Percentiles rank a stretch among this genome's conserved stretches.
Evolutionary conservation across 208 protist genomes (phyloP).

Genomic region (Trypanosoma avium): DNA sequence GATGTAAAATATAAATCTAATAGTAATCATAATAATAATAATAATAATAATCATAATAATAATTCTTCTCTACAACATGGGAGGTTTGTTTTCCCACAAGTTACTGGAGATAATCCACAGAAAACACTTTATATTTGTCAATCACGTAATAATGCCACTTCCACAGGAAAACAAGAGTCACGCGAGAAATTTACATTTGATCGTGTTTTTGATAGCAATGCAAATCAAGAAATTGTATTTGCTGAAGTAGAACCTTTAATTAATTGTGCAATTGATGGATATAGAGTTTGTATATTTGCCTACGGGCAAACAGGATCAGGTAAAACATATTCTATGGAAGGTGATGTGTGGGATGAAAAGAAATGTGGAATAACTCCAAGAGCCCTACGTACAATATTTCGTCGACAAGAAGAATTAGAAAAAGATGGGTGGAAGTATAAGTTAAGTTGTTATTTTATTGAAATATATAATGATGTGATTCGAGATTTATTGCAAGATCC

Average conservation of each 20-base stretch:
- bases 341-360: constrained; percentile 38
- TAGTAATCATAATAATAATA: background rate
- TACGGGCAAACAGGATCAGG: constrained; percentile 93
- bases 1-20: background rate
- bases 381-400: constrained; percentile 73
- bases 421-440: constrained; percentile 80
- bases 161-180: constrained; percentile 28
- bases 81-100: constrained; percentile 42
- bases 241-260: constrained; percentile 88
- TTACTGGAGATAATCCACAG: background rate
- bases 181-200: constrained; percentile 34
- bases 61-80: no score
- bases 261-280: constrained; percentile 90
- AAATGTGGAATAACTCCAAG: constrained; percentile 81
- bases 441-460: constrained; percentile 78
- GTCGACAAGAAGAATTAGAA: constrained; percentile 50
- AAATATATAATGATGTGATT: constrained; percentile 93
- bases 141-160: constrained; percentile 30
- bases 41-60: no score
- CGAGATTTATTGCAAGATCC: constrained; percentile 80
- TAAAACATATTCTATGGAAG: constrained; percentile 93
- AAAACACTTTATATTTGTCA: constrained; percentile 24
- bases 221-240: constrained; percentile 77
- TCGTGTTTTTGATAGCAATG: constrained; percentile 32
- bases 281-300: constrained; percentile 89